Evolutionary conservation across 805 yeast species (phyloP).

Genomic region (Yarrowia porcina): DNA sequence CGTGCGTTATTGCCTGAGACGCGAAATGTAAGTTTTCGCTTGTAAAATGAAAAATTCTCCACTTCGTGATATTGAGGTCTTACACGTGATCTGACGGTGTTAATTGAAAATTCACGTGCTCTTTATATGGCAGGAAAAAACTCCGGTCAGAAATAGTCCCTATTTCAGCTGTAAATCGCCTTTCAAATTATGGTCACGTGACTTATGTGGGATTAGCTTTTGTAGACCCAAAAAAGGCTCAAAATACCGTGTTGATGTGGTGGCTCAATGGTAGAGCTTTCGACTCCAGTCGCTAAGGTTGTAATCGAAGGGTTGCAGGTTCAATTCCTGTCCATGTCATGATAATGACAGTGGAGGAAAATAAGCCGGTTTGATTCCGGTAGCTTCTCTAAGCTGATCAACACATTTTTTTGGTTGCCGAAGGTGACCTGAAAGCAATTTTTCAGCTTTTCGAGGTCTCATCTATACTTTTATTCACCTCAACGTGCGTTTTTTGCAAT

Average conservation of each 20-base stretch:
- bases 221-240: not conserved
- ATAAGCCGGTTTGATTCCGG: not conserved
- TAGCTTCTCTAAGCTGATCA: constrained; percentile 4
- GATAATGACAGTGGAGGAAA: constrained; percentile 20
- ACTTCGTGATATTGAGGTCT: not conserved
- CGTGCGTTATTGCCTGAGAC: not conserved
- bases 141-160: not conserved
- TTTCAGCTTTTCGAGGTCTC: too few species aligned
- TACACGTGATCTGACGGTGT: not conserved
- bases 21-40: too few species aligned
- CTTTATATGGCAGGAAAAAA: not conserved
- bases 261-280: constrained; percentile 81
- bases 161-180: not conserved
- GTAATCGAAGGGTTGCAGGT: constrained; percentile 82
- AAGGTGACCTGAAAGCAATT: too few species aligned
- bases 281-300: constrained; percentile 53
- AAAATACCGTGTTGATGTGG: constrained; percentile 35
- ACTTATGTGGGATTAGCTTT: not conserved
- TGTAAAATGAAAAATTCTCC: not conserved
- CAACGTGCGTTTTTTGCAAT: too few species aligned
- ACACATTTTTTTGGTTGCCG: constrained; percentile 2
- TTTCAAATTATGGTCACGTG: not conserved
- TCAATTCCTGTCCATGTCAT: constrained; percentile 66
- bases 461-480: too few species aligned
- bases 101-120: not conserved